A percentile compares a stretch with the other conserved stretches of the same genome.
phyloP scores from a whole-genome alignment of 768 basidiomycete genomes.

The Suillus sp. region DNA sequence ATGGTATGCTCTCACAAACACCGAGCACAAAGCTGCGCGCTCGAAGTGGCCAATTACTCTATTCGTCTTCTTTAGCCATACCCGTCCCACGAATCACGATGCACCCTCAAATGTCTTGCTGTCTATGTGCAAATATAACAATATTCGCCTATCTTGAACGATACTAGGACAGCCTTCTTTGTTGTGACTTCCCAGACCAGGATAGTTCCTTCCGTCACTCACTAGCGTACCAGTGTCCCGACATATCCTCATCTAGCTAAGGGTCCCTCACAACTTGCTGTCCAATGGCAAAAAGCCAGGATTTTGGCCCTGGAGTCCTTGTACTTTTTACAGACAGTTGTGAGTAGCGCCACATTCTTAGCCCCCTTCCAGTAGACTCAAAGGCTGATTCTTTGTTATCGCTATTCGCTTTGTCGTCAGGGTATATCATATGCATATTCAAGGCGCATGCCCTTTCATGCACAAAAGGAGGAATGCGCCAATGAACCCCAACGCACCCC shows the following conservation, averaged over 20 bases:
- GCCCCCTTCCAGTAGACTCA: neutral
- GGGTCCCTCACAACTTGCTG: neutral
- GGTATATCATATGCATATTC: neutral
- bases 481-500: neutral
- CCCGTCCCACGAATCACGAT: neutral
- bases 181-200: neutral
- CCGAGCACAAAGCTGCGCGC: neutral
- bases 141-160: neutral
- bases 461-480: neutral
- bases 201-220: neutral
- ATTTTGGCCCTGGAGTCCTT: neutral
- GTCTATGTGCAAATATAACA: neutral
- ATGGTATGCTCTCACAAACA: neutral
- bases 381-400: neutral
- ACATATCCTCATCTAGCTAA: neutral
- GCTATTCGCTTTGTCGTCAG: neutral
- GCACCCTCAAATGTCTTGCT: neutral
- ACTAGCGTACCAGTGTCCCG: neutral
- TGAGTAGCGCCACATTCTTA: neutral
- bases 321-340: neutral
- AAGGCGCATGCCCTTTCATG: neutral
- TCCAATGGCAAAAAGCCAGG: neutral
- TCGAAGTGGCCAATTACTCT: neutral
- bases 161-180: neutral
- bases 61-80: neutral